Evolutionary conservation across 1,284 basidiomycete species (phyloP), one percentile per base, ranked within the genome.

Genomic region (Amylostereum chailletii): DNA sequence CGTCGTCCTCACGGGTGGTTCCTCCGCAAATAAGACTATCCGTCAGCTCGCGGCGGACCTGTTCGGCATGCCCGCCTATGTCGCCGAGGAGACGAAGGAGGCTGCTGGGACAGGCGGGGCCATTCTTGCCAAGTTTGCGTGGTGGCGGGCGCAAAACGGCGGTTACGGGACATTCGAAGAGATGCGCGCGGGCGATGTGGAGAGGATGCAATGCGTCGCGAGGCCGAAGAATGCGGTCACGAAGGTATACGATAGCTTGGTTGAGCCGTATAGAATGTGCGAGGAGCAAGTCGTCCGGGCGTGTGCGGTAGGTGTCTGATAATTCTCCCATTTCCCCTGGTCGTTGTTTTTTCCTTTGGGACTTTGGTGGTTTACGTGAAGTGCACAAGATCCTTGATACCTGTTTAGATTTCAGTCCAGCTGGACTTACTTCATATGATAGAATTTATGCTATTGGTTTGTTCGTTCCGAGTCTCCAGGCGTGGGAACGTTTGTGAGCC

Each of bases 1-100:
- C 30, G 75, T 94, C 47, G 81, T 92, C 53, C 72, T 90, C 34
- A 86, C 87, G 0, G 91, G 91, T 30, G 91, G 91, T 11, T 83
- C 88, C 0, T 87, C 86, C 3, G 75, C 76, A 5, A 94, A 94
- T 63, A 66, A 70, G 34, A 77, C 79, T 34, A 87, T 94, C 60
- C 76, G 81, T 33, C 85, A 87, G 57, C 66, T 90, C 45, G 81
- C 83, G 36, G 86, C 91, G 19, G 86, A 94, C 64, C 74, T 92
- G 6, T 83, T 94, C 50, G 77, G 75, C 31, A 81, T 89, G 69
- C 76, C 79, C 34, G 81, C 86, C 7, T 89, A 79, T 59, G 70
- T 84, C 37, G 81, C 81, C 27, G 72, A 75, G 27, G 55, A 58
- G 6, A 81, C 79, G 1, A 79, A 80, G 57, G 81, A 86, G 63